Evolutionary conservation across 257 asterid species (phyloP).

Genomic region (Sherardia arvensis): DNA sequence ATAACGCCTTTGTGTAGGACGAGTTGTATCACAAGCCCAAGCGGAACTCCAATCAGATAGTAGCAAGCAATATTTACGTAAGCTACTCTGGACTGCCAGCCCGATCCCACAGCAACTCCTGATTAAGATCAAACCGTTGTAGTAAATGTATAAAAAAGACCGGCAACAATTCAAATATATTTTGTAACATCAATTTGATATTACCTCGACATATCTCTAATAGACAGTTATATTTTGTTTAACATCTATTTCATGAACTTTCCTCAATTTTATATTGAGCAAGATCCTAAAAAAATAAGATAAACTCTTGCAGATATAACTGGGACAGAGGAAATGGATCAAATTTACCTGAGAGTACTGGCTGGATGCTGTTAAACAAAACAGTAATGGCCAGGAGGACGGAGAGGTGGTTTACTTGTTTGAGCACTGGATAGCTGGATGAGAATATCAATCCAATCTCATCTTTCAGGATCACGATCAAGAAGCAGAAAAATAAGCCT

Average conservation of each 20-base stretch:
- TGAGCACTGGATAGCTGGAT: conserved; percentile 33
- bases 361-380: conserved; percentile 67
- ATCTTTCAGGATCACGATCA: conserved; percentile 37
- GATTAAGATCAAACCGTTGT: no score
- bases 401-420: conserved; percentile 41
- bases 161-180: no score
- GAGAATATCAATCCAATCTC: conserved; percentile 43
- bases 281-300: no score
- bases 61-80: conserved; percentile 62
- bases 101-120: conserved; percentile 86
- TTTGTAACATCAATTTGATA: no score
- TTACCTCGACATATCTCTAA: no score
- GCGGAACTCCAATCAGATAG: conserved; percentile 57
- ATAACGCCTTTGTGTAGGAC: conserved; percentile 54
- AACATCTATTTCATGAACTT: no score
- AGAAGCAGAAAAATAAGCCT: conserved; percentile 47
- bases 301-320: no score
- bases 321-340: no score
- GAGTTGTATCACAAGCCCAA: conserved; percentile 60
- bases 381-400: conserved; percentile 50
- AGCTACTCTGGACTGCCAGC: conserved; percentile 78
- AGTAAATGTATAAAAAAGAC: no score
- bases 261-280: no score
- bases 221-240: no score
- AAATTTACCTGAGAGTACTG: conserved; percentile 58